Base-by-base conservation (phyloP, 1,284 basidiomycete genomes). In the Rhodotorula mucilaginosa region DNA sequence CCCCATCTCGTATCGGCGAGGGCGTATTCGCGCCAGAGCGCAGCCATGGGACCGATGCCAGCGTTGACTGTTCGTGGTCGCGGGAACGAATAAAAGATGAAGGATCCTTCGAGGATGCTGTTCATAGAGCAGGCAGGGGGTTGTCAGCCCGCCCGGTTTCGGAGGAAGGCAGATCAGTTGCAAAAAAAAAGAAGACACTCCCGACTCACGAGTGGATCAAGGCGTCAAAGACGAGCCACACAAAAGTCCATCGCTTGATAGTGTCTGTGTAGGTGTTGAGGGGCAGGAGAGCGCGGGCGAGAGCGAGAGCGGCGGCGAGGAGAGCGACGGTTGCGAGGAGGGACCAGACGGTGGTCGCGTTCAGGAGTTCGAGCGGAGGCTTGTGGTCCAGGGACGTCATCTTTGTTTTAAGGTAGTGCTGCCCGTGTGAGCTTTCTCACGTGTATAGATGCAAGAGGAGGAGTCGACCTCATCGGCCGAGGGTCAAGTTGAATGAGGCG, bases 1-100 rank as follows among this genome's bases (percentile, higher is more conserved):
- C 89, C 91, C 91, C 91, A 93, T 60, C 90, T 86, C 69, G 86
- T 85, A 78, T 93, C 91, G 16, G 90, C 91, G 29, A 84, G 83
- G n/a, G 88, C 87, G 77, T 92, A 92, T 69, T 87, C 87, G 67
- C 81, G 84, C 86, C 90, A 92, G 80, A 92, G 82, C 65, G 88
- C 85, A n/a, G 90, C 90, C 74, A 92, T 54, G 5, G 68, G 57
- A 12, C 90, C 90, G 5, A 82, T 79, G 75, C 88, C 89, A 16
- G 87, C 86, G 77, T 88, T 88, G 21, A 91, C 90, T 67, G 87
- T 85, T 58, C 88, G 82, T 34, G 90, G 90, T 75, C 90, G 89
- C 46, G 85, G 85, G 2, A 72, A 71, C 8, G 89, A 91, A 59
- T 89, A 83, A 79, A 86, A 91, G 52, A 92, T 82, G 83, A 90